Percentiles rank a stretch among this genome's conserved stretches.
Evolutionary conservation across 352 stramenopile genomes (phyloP).

Genomic region (Phytophthora agathidicida): DNA sequence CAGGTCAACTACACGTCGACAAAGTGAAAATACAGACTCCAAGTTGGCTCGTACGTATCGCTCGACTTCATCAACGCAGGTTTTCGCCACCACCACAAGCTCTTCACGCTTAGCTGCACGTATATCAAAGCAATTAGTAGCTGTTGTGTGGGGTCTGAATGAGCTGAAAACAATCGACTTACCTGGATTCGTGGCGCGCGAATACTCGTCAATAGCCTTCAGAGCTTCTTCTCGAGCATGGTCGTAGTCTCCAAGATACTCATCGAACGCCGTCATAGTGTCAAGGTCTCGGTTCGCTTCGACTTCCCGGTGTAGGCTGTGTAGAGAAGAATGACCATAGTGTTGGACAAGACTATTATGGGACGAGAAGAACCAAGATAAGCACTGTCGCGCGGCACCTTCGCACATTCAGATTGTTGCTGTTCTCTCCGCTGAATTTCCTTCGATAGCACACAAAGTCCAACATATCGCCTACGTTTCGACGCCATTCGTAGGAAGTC

Average conservation of each 20-base stretch:
- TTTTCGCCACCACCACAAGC: constrained; percentile 50
- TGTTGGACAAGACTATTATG: constrained; percentile 26
- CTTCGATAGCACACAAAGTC: too few species aligned
- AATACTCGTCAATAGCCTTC: constrained; percentile 56
- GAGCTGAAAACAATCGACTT: not conserved
- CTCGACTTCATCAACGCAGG: constrained; percentile 70
- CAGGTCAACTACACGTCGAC: constrained; percentile 1
- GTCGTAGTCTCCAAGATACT: constrained; percentile 61
- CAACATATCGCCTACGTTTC: too few species aligned
- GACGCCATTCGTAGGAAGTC: too few species aligned
- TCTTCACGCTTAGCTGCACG: constrained; percentile 45
- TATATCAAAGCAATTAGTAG: not conserved
- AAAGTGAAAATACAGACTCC: not conserved
- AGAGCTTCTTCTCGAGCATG: constrained; percentile 51
- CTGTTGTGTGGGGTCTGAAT: not conserved
- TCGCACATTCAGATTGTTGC: too few species aligned
- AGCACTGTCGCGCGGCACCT: constrained; percentile 25
- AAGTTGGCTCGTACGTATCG: constrained; percentile 50
- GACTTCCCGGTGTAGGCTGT: constrained; percentile 6
- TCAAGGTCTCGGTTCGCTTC: constrained; percentile 1
- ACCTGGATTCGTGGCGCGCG: constrained; percentile 36
- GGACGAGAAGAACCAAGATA: constrained; percentile 24
- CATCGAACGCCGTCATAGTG: constrained; percentile 55
- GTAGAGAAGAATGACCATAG: constrained; percentile 17
- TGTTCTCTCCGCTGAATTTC: too few species aligned